These are phyloP conservation scores for Saprolegnia diclina DNA, from an alignment of 352 stramenopile genomes.

Conservation along the genomic window DNA sequence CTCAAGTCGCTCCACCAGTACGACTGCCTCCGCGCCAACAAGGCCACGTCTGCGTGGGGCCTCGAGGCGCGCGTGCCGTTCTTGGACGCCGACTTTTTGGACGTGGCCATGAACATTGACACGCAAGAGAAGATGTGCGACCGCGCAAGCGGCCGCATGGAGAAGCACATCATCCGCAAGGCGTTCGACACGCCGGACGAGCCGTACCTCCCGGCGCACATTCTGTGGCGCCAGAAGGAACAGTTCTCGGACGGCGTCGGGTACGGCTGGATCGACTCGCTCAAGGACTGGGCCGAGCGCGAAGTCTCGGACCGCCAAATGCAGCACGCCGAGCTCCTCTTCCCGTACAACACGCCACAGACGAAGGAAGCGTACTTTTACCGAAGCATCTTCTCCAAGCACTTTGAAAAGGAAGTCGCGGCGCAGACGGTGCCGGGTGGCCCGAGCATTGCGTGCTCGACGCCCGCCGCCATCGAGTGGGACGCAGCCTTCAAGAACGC, in stretches of 20 bases:
- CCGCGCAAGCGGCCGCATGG: constrained; percentile 87
- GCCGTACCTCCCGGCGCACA: constrained; percentile 95
- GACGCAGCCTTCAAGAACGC: constrained; percentile 92
- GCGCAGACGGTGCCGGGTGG: constrained; percentile 95
- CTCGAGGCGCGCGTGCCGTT: constrained; percentile 98
- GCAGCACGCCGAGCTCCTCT: constrained; percentile 90
- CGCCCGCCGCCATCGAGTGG: constrained; percentile 96
- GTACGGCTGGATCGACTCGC: constrained; percentile 98
- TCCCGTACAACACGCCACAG: constrained; percentile 97
- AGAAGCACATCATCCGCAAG: constrained; percentile 99
- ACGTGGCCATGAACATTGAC: constrained; percentile 98
- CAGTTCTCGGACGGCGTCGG: constrained; percentile 99
- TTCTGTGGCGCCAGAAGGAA: constrained; percentile 99
- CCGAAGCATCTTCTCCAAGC: constrained; percentile 96
- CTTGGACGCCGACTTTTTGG: constrained; percentile 96
- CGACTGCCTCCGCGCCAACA: constrained; percentile 98
- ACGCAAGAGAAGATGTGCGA: constrained; percentile 94
- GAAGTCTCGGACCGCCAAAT: constrained; percentile 95
- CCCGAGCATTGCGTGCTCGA: constrained; percentile 98
- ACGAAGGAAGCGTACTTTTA: constrained; percentile 97
- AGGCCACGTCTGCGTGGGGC: constrained; percentile 96
- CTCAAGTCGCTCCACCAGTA: constrained; percentile 96
- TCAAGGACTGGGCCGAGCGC: constrained; percentile 93
- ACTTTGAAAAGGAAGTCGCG: constrained; percentile 95
- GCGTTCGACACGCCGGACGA: constrained; percentile 97